Base-by-base conservation (phyloP, 768 basidiomycete genomes). In the Boletus speciosus region DNA sequence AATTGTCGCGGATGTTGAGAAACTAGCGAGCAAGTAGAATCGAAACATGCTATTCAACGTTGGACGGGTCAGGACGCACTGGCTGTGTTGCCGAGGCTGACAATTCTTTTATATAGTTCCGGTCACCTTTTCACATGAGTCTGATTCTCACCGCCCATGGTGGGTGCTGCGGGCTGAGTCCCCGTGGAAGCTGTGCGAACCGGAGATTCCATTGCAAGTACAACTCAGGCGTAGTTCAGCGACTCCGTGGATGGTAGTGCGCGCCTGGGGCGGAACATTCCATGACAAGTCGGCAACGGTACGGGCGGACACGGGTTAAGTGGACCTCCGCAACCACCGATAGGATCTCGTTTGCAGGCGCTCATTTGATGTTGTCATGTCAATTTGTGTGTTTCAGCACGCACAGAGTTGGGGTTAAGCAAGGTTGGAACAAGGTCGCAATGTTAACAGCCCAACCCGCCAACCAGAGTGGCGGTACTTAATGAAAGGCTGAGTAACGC, bases 401-500 rank as follows among this genome's bases (percentile, higher is more conserved):
- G 52, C 64, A 57, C 52, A 56, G 64, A 52, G 40, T 46, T 55
- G 37, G 29, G 19, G 49, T 52, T 36, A 7, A 23, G 31, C 56
- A 25, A 46, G 40, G 55, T 39, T 49, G 31, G 56, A 55, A 68
- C 61, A 68, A 66, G 66, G 66, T 68, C 50, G 64, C 49, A 61
- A 59, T 23, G 60, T 31, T 45, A 61, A 65, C 64, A 65, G 62
- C 61, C 64, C n/a, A 40, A 27, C 40, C 44, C 35, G 57, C 58
- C 49, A 55, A 35, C 47, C 12, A 16, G 32, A 6, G 47, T 54
- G 64, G 67, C 67, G 19, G 63, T 68, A 47, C 54, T 8, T 8
- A 61, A 55, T 16, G 39, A 48, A 56, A 57, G 58, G 69, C 67
- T 62, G 62, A 32, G 65, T 59, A 49, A 55, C 62, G 67, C 65